A percentile compares a stretch with the other conserved stretches of the same genome.
Conservation (phyloP, 2,329 filamentous ascomycete genomes). For the Beauveria scarabaeidicola region DNA sequence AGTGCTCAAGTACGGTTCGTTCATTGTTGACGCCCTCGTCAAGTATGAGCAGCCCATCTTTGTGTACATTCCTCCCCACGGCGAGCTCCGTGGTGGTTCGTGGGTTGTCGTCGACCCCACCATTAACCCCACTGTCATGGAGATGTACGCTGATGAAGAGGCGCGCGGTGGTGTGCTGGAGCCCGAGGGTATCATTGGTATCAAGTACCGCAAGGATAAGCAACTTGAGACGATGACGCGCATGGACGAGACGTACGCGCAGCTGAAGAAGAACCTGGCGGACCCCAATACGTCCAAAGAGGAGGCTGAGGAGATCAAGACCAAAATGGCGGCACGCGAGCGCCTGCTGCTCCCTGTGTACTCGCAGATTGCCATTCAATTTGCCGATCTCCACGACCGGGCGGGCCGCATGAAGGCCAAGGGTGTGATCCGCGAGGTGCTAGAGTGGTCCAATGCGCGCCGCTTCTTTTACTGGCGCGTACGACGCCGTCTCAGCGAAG, state of each 20-base stretch:
- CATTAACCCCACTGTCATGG: slow-evolving; percentile 94
- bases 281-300: slow-evolving; percentile 58
- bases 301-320: slow-evolving; percentile 69
- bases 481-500: slow-evolving; percentile 91
- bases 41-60: slow-evolving; percentile 99
- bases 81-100: slow-evolving; percentile 95
- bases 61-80: slow-evolving; percentile 94
- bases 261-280: slow-evolving; percentile 70
- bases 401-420: slow-evolving; percentile 98
- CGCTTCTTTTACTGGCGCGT: slow-evolving; percentile 99
- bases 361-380: slow-evolving; percentile 89
- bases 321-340: slow-evolving; percentile 77
- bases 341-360: slow-evolving; percentile 87
- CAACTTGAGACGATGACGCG: slow-evolving; percentile 97
- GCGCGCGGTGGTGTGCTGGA: slow-evolving; percentile 94
- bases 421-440: slow-evolving; percentile 74
- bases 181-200: slow-evolving; percentile 94
- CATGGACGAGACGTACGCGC: slow-evolving; percentile 73
- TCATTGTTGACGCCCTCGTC: slow-evolving; percentile 96
- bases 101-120: slow-evolving; percentile 99
- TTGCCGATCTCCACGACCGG: slow-evolving; percentile 93
- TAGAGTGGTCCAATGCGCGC: slow-evolving; percentile 82
- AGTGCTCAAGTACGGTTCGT: slow-evolving; percentile 97
- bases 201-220: slow-evolving; percentile 97
- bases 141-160: slow-evolving; percentile 98